These are phyloP conservation scores for Ganoderma lucidum DNA, from an alignment of 1,284 basidiomycete species.

Conservation along the genomic window DNA sequence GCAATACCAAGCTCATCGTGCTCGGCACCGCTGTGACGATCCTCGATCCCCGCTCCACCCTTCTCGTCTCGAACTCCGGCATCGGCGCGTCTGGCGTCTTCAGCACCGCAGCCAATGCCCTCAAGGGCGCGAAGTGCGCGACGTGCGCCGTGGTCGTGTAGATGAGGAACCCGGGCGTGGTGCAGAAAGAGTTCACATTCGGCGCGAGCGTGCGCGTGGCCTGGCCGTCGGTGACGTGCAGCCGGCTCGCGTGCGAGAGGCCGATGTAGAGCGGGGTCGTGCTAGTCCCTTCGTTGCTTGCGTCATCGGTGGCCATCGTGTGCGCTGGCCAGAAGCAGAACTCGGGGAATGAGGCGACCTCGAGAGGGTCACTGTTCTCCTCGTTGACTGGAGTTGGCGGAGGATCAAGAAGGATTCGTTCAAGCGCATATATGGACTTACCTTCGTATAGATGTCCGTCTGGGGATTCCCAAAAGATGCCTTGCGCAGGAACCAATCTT, in stretches of 20 bases:
- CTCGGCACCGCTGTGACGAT: conserved; percentile 89
- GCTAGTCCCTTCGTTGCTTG: neutral
- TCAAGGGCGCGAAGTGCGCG: conserved; percentile 77
- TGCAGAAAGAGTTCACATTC: conserved; percentile 82
- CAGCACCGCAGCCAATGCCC: conserved; percentile 44
- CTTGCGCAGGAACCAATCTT: conserved; percentile 49
- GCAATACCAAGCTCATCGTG: conserved; percentile 89
- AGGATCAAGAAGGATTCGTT: too few species aligned
- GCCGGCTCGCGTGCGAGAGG: conserved; percentile 69
- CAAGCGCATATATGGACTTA: conserved; percentile 39
- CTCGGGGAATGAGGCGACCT: conserved; percentile 59
- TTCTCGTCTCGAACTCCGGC: conserved; percentile 71
- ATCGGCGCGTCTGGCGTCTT: conserved; percentile 37
- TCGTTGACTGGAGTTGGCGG: conserved; percentile 37
- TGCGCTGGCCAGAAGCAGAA: conserved; percentile 58
- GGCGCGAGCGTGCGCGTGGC: conserved; percentile 52
- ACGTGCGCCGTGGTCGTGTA: conserved; percentile 90
- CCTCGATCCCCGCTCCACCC: conserved; percentile 87
- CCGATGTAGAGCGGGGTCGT: conserved; percentile 62
- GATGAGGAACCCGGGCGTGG: conserved; percentile 86
- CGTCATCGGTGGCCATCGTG: conserved; percentile 22
- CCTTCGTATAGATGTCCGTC: conserved; percentile 61
- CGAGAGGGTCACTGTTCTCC: conserved; percentile 33
- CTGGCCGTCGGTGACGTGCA: conserved; percentile 53
- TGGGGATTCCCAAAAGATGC: conserved; percentile 55